Base-by-base conservation (phyloP, 2,329 filamentous ascomycete species). In the Trichoderma sp. region DNA sequence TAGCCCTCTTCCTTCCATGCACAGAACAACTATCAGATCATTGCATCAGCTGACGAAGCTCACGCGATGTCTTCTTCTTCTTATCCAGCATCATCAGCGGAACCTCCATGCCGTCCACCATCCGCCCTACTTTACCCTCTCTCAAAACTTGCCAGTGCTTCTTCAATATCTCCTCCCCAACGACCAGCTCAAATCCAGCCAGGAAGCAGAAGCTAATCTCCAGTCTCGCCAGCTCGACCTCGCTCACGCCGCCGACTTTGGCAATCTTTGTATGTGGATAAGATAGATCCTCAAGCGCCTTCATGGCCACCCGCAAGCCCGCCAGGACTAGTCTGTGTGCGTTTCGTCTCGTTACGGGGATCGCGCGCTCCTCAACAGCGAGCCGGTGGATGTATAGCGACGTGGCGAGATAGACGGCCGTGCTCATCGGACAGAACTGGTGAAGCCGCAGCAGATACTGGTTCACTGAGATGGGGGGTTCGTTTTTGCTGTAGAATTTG, bases 141-240 rank as follows among this genome's bases (percentile, higher is more conserved):
- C 74, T 73, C 45, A 81, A 68, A 15, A 73, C 70, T 56, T 76
- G 71, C 72, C 77, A 80, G 66, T 81, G 80, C 48, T 71, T 70
- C 37, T 73, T 70, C 64, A 81, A 66, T 22, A 70, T 67, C 52
- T 75, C 74, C 54, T 79, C 77, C 5, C 73, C 74, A 5, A 81
- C 85, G 4, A 92, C 89, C 45, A 97, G 83, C 73, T 94, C 91
- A 75, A 97, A 97, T 61, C 93, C 90, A n/a, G 90, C 89, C 68
- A 97, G 80, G 76, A 93, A 94, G 79, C 92, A 94, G 76, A 94
- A 94, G 74, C 91, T 93, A 70, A 98, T 92, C 82, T 98, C 95
- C 50, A 98, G 81, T 69, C 91, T 86, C 48, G 91, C 91, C 61
- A 99, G 84, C 79, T 98, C 93, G 19, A 83, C 82, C 76, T 92